A percentile compares a stretch with the other conserved stretches of the same genome.
Evolutionary conservation across 441 rosid genomes (phyloP).

Genomic region (Hura crepitans): DNA sequence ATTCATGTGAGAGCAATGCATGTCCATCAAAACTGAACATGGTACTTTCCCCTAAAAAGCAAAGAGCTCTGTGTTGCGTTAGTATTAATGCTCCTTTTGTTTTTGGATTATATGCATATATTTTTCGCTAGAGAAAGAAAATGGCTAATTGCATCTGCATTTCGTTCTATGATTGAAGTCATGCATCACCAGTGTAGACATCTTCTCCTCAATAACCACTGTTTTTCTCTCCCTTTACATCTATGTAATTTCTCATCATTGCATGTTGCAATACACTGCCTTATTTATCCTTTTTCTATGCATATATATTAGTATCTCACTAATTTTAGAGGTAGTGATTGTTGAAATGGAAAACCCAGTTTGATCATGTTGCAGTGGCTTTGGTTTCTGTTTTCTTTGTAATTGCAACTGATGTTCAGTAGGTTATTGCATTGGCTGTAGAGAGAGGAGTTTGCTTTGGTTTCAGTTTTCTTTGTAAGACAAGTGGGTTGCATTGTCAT

Average conservation of each 20-base stretch:
- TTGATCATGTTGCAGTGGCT: neutral
- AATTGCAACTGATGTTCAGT: neutral
- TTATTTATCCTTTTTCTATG: neutral
- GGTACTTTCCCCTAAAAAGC: neutral
- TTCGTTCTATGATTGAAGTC: neutral
- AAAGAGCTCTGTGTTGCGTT: neutral
- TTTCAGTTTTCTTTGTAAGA: neutral
- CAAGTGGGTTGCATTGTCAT: neutral
- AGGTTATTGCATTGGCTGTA: neutral
- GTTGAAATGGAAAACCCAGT: neutral
- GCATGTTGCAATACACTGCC: neutral
- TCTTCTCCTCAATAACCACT: neutral
- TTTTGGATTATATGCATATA: neutral
- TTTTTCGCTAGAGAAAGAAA: neutral
- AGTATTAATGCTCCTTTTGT: neutral
- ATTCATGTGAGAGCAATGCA: constrained; percentile 2
- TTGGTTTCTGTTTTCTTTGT: too few species aligned
- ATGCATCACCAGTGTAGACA: neutral
- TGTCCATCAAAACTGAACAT: neutral
- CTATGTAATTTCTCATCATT: neutral
- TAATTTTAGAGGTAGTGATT: neutral
- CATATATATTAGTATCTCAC: neutral
- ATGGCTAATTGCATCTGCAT: neutral
- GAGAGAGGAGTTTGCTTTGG: neutral
- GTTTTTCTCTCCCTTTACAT: neutral